These are phyloP conservation scores for Ramaria sp. DNA, from an alignment of 768 basidiomycete species.

Conservation along the genomic window DNA sequence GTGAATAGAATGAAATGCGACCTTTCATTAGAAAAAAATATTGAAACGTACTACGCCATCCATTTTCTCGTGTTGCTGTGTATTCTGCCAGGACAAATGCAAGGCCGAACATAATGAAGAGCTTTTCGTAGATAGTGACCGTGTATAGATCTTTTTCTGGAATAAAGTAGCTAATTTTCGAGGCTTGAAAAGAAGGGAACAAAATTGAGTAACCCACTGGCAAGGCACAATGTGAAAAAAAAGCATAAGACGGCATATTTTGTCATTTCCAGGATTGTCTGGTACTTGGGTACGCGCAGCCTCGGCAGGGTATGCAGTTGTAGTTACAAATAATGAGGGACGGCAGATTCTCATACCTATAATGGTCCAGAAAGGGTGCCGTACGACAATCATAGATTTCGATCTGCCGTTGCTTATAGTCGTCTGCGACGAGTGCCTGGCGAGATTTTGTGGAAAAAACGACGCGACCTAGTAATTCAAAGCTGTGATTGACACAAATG, in stretches of 20 bases:
- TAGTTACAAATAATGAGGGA: not conserved
- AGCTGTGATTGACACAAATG: not conserved
- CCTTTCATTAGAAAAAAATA: not conserved
- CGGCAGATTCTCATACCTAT: conserved; percentile 35
- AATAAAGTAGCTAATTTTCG: not conserved
- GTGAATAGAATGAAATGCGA: not conserved
- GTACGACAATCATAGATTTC: conserved; percentile 58
- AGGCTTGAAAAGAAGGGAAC: not conserved
- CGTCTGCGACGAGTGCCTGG: conserved; percentile 78
- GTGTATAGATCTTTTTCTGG: conserved; percentile 17
- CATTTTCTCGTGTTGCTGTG: conserved; percentile 76
- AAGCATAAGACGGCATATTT: conserved; percentile 61
- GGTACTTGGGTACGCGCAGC: conserved; percentile 74
- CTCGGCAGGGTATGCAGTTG: conserved; percentile 21
- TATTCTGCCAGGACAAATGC: conserved; percentile 85
- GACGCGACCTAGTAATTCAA: conserved; percentile 32
- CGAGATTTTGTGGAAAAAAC: conserved; percentile 48
- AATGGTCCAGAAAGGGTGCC: conserved; percentile 75
- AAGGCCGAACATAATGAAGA: conserved; percentile 64
- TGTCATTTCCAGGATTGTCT: conserved; percentile 64
- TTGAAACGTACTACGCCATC: conserved; percentile 63
- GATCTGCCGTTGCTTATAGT: conserved; percentile 73
- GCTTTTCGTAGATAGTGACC: conserved; percentile 51
- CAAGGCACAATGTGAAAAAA: conserved; percentile 64
- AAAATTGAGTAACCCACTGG: conserved; percentile 37